phyloP scores from a whole-genome alignment of 2,329 filamentous ascomycete species.

The Ophiostoma perfectum region DNA sequence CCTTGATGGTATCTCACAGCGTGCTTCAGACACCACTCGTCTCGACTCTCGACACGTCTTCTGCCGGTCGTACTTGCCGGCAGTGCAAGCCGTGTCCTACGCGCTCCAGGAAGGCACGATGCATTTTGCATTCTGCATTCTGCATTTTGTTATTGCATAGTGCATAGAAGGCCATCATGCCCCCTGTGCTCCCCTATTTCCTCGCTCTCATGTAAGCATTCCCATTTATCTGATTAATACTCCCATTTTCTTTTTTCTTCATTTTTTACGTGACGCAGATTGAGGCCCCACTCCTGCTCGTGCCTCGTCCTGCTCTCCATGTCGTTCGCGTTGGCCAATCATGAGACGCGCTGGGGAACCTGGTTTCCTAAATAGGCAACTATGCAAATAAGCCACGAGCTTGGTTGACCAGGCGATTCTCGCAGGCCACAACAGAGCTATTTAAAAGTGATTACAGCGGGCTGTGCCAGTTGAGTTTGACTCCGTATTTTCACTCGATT shows the following conservation, averaged over 20 bases:
- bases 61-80: not conserved
- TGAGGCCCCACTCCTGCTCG: slow-evolving; percentile 21
- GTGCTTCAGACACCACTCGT: not conserved
- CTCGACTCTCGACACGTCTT: slow-evolving; percentile 14
- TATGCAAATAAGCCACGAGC: slow-evolving; percentile 24
- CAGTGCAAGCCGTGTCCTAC: slow-evolving; percentile 4
- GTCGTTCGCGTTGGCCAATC: slow-evolving; percentile 27
- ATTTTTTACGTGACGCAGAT: slow-evolving; percentile 24
- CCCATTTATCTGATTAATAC: not conserved
- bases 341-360: slow-evolving; percentile 25
- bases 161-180: not conserved
- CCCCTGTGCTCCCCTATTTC: not conserved
- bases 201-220: slow-evolving; percentile 9
- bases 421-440: slow-evolving; percentile 12
- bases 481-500: too few relatives aligned
- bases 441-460: slow-evolving; percentile 7
- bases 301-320: slow-evolving; percentile 23
- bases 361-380: slow-evolving; percentile 25
- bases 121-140: not conserved
- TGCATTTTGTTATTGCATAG: not conserved
- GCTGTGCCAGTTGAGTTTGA: not conserved
- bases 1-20: not conserved
- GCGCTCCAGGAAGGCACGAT: not conserved
- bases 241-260: not conserved
- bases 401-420: slow-evolving; percentile 26